Evolutionary conservation across 192 early-diverging fungal species (phyloP), one percentile per base, ranked within the genome.

Genomic region (Mortierella alpina): DNA sequence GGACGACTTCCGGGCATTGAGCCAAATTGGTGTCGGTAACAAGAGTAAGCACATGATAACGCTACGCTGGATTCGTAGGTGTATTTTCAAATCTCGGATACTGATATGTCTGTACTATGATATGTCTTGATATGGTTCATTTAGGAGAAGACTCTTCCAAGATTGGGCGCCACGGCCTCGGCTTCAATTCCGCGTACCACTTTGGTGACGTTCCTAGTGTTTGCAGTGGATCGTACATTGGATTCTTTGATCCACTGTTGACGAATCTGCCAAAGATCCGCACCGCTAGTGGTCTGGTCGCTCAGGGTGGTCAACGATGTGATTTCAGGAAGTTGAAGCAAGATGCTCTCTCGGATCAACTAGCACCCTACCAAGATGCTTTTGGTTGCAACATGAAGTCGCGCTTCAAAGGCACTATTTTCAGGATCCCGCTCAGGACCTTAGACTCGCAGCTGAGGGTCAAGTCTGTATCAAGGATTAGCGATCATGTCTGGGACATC

Each of bases 151-250:
- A 79, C 22, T 41, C 63, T 1, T 59, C 56, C 7, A 79, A 73
- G 44, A 80, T 84, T 14, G 82, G 82, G 15, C 70, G 66, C 5
- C 71, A 79, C 42, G 82, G 82, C 5, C 48, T 63, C 9, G 82
- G 82, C 6, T 84, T 84, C 45, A 70, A 80, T 39, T 59, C 50
- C 41, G 68, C 53, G 8, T 84, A 74, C 56, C 82, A 84, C 41
- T 23, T 80, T 41, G 82, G 77, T 2, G 82, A 84, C 50, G 68
- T 84, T 17, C 77, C 82, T 0, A 73, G 70, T n/a, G 50, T 84
- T 50, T 59, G 81, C 20, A 81, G 78, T 15, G 70, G 70, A 18
- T 47, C 48, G 7, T 44, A 73, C 58, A 59, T 80, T n/a, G 72
- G 48, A 11, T 69, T 81, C 22, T 84, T 84, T n/a, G 76, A 84